Evolutionary conservation across 352 stramenopile species (phyloP).

Genomic region (Phytophthora rubi): DNA sequence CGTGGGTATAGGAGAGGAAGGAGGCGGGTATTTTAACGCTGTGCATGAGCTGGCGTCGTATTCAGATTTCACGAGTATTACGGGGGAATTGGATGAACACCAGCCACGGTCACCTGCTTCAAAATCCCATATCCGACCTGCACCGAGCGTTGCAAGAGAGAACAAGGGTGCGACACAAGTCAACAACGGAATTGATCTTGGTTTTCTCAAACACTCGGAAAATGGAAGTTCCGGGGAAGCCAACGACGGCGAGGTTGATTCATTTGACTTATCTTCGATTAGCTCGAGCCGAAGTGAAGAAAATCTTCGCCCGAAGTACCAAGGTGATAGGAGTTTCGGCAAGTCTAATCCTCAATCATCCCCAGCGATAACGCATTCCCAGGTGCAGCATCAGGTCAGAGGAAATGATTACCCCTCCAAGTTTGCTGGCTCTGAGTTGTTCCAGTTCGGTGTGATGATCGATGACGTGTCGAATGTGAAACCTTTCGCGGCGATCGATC

Average conservation of each 20-base stretch:
- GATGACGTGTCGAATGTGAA: conserved; percentile 13
- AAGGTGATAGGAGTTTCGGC: neutral
- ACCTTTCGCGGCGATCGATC: neutral
- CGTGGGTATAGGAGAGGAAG: neutral
- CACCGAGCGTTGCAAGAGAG: neutral
- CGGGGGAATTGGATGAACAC: neutral
- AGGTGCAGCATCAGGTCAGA: neutral
- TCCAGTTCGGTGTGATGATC: conserved; percentile 40
- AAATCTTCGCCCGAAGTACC: neutral
- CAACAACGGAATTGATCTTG: neutral
- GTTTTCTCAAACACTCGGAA: neutral
- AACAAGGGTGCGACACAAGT: neutral
- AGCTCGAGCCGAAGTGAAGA: conserved; percentile 1
- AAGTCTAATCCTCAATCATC: neutral
- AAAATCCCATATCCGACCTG: neutral
- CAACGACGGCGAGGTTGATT: conserved; percentile 10
- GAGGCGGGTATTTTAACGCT: neutral
- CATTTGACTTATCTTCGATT: conserved; percentile 14
- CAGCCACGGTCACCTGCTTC: neutral
- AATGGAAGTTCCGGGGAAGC: conserved; percentile 3
- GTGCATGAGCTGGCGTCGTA: neutral
- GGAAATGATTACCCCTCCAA: neutral
- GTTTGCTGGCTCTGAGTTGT: neutral
- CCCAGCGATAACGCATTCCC: neutral
- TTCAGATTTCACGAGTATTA: neutral